Conservation (phyloP, 2,329 filamentous ascomycete genomes). For the Trichoderma simmonsii region DNA sequence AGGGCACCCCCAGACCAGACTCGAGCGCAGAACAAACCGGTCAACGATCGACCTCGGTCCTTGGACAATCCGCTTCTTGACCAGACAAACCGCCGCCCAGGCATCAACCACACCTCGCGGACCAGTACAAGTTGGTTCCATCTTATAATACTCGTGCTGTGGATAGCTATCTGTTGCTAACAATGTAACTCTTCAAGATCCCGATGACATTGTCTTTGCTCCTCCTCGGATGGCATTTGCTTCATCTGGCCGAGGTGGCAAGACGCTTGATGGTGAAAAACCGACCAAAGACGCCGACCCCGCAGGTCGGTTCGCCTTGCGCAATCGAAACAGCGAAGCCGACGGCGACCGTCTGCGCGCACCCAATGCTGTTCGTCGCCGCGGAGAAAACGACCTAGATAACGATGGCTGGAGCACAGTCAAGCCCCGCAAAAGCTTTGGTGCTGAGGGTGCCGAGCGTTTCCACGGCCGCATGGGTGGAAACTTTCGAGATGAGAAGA, state of each 20-base stretch:
- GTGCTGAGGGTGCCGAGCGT: conserved; percentile 67
- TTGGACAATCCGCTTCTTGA: conserved; percentile 46
- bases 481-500: conserved; percentile 42
- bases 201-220: conserved; percentile 81
- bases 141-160: neutral
- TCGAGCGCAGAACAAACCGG: conserved; percentile 44
- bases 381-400: conserved; percentile 56
- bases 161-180: conserved; percentile 5
- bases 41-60: conserved; percentile 43
- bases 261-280: conserved; percentile 53
- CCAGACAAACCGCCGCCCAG: conserved; percentile 50
- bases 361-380: conserved; percentile 48
- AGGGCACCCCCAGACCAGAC: conserved; percentile 46
- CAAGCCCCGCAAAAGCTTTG: conserved; percentile 71
- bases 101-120: conserved; percentile 52
- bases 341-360: conserved; percentile 53
- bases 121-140: conserved; percentile 53
- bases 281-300: conserved; percentile 48
- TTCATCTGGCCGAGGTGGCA: conserved; percentile 64
- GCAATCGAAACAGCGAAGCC: conserved; percentile 48
- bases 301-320: conserved; percentile 58
- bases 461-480: conserved; percentile 65
- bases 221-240: conserved; percentile 76
- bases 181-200: conserved; percentile 41
- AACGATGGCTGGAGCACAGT: conserved; percentile 75